Conservation (phyloP, 768 basidiomycete genomes). For the Termitomyces sp. region DNA sequence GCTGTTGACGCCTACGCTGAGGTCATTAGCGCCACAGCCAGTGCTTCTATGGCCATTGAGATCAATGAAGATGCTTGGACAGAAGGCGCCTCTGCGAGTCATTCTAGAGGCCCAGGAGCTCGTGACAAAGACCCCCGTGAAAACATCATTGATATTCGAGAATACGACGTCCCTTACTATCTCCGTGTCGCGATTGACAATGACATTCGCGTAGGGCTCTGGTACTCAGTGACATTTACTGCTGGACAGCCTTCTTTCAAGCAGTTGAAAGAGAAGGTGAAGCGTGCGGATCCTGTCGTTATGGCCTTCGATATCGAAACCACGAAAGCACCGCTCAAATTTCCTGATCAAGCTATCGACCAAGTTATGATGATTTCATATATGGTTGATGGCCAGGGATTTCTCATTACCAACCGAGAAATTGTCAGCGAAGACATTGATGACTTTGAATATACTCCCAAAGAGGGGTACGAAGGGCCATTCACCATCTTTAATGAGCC, state of each 20-base stretch:
- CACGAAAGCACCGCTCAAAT: constrained; percentile 99
- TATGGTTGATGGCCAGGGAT: constrained; percentile 98
- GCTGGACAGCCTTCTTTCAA: constrained; percentile 74
- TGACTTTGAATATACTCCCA: constrained; percentile 98
- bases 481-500: constrained; percentile 94
- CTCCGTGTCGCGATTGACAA: constrained; percentile 99
- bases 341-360: constrained; percentile 92
- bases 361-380: constrained; percentile 99
- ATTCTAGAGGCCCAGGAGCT: constrained; percentile 23
- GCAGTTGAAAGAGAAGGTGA: constrained; percentile 78
- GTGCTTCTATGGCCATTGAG: constrained; percentile 61
- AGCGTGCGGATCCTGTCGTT: constrained; percentile 97
- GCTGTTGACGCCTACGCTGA: constrained; percentile 98
- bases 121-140: constrained; percentile 83
- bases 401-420: constrained; percentile 95
- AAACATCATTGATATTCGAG: constrained; percentile 89
- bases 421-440: constrained; percentile 97
- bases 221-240: constrained; percentile 86
- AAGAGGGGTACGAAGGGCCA: constrained; percentile 95
- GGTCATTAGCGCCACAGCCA: constrained; percentile 78
- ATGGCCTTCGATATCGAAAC: constrained; percentile 99
- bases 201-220: constrained; percentile 95
- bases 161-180: constrained; percentile 97
- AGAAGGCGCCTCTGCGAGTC: constrained; percentile 33
- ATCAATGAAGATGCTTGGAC: constrained; percentile 58